These are phyloP conservation scores for Cytospora piceae DNA, from an alignment of 2,329 filamentous ascomycete species.

Conservation along the genomic window DNA sequence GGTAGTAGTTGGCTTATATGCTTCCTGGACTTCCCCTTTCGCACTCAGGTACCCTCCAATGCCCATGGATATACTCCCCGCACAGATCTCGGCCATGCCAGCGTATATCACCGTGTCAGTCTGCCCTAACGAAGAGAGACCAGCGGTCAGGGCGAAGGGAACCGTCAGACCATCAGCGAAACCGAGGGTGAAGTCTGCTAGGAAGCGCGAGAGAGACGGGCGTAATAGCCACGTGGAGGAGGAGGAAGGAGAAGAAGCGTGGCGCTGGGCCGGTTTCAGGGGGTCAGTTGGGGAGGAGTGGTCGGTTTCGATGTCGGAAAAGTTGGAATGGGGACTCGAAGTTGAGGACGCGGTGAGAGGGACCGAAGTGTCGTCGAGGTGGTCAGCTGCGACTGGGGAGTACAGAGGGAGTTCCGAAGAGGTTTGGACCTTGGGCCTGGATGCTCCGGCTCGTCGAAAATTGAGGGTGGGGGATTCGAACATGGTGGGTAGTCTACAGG, in stretches of 20 bases:
- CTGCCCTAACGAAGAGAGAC: slow-evolving; percentile 63
- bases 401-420: slow-evolving; percentile 22
- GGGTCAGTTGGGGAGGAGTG: slow-evolving; percentile 3
- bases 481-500: not conserved
- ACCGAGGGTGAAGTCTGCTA: slow-evolving; percentile 71
- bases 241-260: slow-evolving; percentile 13
- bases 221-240: slow-evolving; percentile 16
- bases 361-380: slow-evolving; percentile 1
- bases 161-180: slow-evolving; percentile 76
- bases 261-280: slow-evolving; percentile 26
- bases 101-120: slow-evolving; percentile 68
- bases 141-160: slow-evolving; percentile 74
- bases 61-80: slow-evolving; percentile 75
- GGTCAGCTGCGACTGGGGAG: slow-evolving; percentile 21
- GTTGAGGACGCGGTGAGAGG: not conserved
- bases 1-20: slow-evolving; percentile 35
- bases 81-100: slow-evolving; percentile 71
- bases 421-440: not conserved
- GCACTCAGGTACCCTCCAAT: slow-evolving; percentile 71
- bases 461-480: slow-evolving; percentile 4
- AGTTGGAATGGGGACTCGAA: not conserved
- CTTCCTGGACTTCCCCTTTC: slow-evolving; percentile 38
- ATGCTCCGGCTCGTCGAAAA: slow-evolving; percentile 7
- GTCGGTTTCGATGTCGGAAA: not conserved
- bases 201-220: slow-evolving; percentile 45